Conservation (phyloP, 192 early-diverging fungal genomes). For the Backusella psychrophila region DNA sequence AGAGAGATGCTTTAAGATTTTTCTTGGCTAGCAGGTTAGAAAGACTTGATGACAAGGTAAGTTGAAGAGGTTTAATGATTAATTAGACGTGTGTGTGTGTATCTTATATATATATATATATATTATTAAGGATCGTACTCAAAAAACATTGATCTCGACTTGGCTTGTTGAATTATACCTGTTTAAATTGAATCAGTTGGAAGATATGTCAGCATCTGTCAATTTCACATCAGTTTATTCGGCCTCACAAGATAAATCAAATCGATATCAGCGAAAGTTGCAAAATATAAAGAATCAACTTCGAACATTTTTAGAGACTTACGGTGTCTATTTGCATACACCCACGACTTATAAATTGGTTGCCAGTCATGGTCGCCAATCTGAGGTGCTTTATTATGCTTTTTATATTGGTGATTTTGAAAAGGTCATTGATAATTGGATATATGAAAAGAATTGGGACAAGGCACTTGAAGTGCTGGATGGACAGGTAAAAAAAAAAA, state of each 20-base stretch:
- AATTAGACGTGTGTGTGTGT: background rate
- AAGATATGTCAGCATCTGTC: slow-evolving; percentile 45
- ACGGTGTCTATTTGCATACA: slow-evolving; percentile 63
- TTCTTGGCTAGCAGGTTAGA: slow-evolving; percentile 78
- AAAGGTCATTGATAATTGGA: slow-evolving; percentile 79
- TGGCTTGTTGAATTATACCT: slow-evolving; percentile 92
- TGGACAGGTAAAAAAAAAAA: slow-evolving; percentile 57
- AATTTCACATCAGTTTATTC: background rate
- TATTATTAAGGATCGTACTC: slow-evolving; percentile 65
- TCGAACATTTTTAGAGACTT: slow-evolving; percentile 61
- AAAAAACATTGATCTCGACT: slow-evolving; percentile 74
- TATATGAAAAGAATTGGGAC: slow-evolving; percentile 70
- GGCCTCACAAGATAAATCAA: background rate
- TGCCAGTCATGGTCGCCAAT: slow-evolving; percentile 78
- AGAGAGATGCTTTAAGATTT: slow-evolving; percentile 69
- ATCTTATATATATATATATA: background rate
- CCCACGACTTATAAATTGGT: slow-evolving; percentile 79
- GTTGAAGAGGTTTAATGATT: background rate
- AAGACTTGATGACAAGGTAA: slow-evolving; percentile 59
- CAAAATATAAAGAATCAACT: slow-evolving; percentile 64
- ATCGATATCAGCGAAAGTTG: slow-evolving; percentile 52
- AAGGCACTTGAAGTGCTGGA: slow-evolving; percentile 76
- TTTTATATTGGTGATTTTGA: slow-evolving; percentile 83
- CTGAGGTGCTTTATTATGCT: slow-evolving; percentile 81
- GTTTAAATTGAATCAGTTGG: slow-evolving; percentile 66